Evolutionary conservation across 1,139 yeast species (phyloP).

Genomic region (Magnusiomyces paraingens): DNA sequence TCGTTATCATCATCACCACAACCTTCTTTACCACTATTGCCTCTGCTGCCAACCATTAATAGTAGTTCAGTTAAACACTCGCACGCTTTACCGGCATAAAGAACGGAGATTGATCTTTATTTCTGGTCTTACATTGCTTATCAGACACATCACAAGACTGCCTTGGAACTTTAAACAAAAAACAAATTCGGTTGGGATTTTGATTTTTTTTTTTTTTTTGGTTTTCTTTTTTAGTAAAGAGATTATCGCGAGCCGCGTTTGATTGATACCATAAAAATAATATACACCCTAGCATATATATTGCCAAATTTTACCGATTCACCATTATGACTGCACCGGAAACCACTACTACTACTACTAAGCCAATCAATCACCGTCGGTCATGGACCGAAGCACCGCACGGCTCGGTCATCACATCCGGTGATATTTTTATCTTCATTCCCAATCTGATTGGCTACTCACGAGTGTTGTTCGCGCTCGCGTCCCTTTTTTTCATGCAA

Average conservation of each 20-base stretch:
- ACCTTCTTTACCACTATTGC: too few species aligned
- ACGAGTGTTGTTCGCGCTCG: conserved; percentile 71
- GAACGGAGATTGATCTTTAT: too few species aligned
- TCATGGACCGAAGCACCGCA: conserved; percentile 17
- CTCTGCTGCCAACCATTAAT: too few species aligned
- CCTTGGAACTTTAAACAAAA: too few species aligned
- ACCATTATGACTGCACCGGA: too few species aligned
- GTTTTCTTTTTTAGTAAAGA: background rate
- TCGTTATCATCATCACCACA: background rate
- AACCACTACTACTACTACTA: background rate
- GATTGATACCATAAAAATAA: background rate
- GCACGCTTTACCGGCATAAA: too few species aligned
- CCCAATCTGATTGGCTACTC: conserved; percentile 90
- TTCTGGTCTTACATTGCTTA: too few species aligned
- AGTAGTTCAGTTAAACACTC: too few species aligned
- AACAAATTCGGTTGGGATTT: too few species aligned
- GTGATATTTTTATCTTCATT: conserved; percentile 63
- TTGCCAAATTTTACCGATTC: too few species aligned
- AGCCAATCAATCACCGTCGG: background rate
- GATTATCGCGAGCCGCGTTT: background rate
- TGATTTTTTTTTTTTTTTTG: background rate
- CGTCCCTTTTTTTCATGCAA: conserved; percentile 76
- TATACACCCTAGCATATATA: background rate
- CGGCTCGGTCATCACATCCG: conserved; percentile 30
- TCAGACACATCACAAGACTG: too few species aligned